Evolutionary conservation across 2,329 filamentous ascomycete genomes (phyloP).

Genomic region (Trichoderma harzianum): DNA sequence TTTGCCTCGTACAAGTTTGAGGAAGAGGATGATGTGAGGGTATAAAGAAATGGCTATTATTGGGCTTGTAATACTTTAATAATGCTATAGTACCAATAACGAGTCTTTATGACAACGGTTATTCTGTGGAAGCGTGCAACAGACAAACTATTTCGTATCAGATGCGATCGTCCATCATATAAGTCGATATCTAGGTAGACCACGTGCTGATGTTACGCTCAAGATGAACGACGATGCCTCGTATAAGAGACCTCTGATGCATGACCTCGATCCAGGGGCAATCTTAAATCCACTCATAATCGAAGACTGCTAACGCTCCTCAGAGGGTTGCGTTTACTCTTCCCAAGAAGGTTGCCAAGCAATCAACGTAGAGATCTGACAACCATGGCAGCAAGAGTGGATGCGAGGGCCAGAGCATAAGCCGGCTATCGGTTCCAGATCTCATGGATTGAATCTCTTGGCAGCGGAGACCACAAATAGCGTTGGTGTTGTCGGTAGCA

Average conservation of each 20-base stretch:
- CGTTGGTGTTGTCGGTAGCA: neutral
- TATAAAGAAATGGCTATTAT: neutral
- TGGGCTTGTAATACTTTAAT: neutral
- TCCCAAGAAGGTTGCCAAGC: neutral
- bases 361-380: neutral
- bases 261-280: neutral
- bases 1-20: conserved; percentile 26
- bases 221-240: neutral
- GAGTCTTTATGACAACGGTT: neutral
- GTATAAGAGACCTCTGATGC: neutral
- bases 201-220: neutral
- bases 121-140: neutral
- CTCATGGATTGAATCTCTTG: neutral
- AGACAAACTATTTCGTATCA: neutral
- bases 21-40: neutral
- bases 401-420: too few species aligned
- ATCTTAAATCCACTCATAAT: neutral
- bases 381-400: neutral
- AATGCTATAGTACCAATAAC: neutral
- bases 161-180: neutral
- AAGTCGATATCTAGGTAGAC: neutral
- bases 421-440: neutral
- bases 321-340: neutral
- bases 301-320: neutral
- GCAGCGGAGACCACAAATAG: neutral